A percentile compares a stretch with the other conserved stretches of the same genome.
phyloP scores from a whole-genome alignment of 768 basidiomycete genomes.

The Lenzites betulinus region DNA sequence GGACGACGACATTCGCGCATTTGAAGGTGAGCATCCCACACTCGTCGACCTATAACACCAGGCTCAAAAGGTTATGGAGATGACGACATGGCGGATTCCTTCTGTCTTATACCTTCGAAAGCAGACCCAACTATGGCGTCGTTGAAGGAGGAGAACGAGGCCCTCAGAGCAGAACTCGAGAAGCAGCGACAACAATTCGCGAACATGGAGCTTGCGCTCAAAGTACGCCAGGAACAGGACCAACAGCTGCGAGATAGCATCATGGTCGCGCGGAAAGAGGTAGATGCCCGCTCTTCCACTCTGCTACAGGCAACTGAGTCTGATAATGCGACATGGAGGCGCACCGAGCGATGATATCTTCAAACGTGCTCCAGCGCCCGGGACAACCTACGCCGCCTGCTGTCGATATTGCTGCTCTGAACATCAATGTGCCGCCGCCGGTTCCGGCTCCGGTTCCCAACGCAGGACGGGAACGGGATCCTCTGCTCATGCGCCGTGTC shows the following conservation, averaged over 20 bases:
- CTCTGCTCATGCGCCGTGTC: conserved; percentile 47
- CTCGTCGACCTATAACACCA: conserved; percentile 51
- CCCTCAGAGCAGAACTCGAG: conserved; percentile 63
- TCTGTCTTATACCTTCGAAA: conserved; percentile 70
- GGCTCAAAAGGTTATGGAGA: conserved; percentile 35
- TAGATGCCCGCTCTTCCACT: conserved; percentile 23
- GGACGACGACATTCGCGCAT: conserved; percentile 62
- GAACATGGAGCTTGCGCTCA: conserved; percentile 61
- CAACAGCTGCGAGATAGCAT: conserved; percentile 80
- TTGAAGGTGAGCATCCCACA: conserved; percentile 52
- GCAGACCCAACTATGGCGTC: conserved; percentile 49
- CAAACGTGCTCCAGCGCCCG: conserved; percentile 53
- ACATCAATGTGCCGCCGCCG: conserved; percentile 52
- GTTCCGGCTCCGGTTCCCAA: conserved; percentile 49
- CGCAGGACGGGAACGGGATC: conserved; percentile 55
- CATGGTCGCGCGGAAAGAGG: conserved; percentile 69
- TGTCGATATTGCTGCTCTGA: conserved; percentile 58
- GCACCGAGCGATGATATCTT: conserved; percentile 76
- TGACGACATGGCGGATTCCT: conserved; percentile 78
- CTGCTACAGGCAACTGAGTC: neutral
- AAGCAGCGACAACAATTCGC: conserved; percentile 58
- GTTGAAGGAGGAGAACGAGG: conserved; percentile 67
- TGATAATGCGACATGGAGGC: conserved; percentile 48
- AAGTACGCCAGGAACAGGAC: conserved; percentile 77
- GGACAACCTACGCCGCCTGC: conserved; percentile 20